Evolutionary conservation across 2,329 filamentous ascomycete species (phyloP).

Genomic region (Incumbomyces lentus): DNA sequence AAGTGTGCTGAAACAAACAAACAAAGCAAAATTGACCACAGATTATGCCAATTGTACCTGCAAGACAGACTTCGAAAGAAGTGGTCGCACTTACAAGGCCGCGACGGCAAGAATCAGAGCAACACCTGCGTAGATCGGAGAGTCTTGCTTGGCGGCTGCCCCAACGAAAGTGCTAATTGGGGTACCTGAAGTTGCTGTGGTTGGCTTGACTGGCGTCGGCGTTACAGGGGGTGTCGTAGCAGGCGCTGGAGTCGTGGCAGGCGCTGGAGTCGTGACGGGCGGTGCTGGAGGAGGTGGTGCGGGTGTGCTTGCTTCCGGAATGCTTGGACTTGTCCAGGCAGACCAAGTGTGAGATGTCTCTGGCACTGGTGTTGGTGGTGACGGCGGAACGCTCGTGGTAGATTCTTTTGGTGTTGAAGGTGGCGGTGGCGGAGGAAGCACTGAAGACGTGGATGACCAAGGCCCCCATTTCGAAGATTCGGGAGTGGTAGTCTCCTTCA

Average conservation of each 20-base stretch:
- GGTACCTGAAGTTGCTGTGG: neutral
- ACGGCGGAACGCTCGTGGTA: neutral
- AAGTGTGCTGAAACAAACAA: neutral
- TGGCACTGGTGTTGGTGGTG: neutral
- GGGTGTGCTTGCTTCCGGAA: slow-evolving; percentile 5
- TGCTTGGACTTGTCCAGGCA: slow-evolving; percentile 8
- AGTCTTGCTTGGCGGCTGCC: neutral
- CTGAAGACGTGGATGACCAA: slow-evolving; percentile 1
- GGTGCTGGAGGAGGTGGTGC: slow-evolving; percentile 8
- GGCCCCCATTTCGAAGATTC: neutral
- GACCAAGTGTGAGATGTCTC: neutral
- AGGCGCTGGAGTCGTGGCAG: neutral
- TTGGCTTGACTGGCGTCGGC: slow-evolving; percentile 1
- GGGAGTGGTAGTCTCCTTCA: neutral
- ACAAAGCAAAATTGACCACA: neutral
- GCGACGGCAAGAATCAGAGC: slow-evolving; percentile 2
- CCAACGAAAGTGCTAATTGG: slow-evolving; percentile 1
- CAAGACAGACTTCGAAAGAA: neutral
- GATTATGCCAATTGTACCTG: neutral
- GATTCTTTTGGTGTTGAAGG: neutral
- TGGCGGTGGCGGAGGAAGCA: neutral
- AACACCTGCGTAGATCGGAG: slow-evolving; percentile 2
- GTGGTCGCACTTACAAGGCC: neutral
- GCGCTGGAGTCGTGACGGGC: slow-evolving; percentile 7
- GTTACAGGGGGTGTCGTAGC: slow-evolving; percentile 3